Percentiles rank a stretch among this genome's conserved stretches.
phyloP scores from a whole-genome alignment of 441 rosid species.

The Euphorbia schlechtendalii region DNA sequence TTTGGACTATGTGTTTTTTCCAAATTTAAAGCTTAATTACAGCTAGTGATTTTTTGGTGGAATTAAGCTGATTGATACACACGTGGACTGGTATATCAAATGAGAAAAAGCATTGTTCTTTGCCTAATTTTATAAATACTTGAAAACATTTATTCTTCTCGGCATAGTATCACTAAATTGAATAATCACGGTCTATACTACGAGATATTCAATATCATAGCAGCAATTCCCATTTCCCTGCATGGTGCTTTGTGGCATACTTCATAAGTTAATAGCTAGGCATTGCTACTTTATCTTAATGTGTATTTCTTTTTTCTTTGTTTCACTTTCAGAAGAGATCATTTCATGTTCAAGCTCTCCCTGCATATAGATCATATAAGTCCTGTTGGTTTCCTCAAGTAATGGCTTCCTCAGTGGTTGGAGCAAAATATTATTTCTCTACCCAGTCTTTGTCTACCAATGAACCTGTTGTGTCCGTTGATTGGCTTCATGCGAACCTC shows the following conservation, averaged over 20 bases:
- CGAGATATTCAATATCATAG: not conserved
- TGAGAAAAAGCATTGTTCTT: not conserved
- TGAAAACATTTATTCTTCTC: not conserved
- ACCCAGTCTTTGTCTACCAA: slow-evolving; percentile 40
- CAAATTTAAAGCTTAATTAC: not conserved
- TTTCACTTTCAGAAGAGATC: slow-evolving; percentile 38
- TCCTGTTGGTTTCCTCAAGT: slow-evolving; percentile 25
- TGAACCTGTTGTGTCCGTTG: slow-evolving; percentile 80
- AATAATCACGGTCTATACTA: too few relatives aligned
- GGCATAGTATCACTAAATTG: too few relatives aligned
- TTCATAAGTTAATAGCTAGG: too few relatives aligned
- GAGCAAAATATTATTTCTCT: slow-evolving; percentile 32
- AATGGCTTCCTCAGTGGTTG: slow-evolving; percentile 49
- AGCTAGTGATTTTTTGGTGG: not conserved
- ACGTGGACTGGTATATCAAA: not conserved
- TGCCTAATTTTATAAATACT: too few relatives aligned
- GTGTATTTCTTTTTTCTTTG: slow-evolving; percentile 7
- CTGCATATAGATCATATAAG: slow-evolving; percentile 22
- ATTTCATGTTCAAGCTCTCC: slow-evolving; percentile 23
- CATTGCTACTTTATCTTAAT: not conserved
- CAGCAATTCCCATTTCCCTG: not conserved
- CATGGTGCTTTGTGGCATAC: not conserved
- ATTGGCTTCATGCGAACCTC: slow-evolving; percentile 87
- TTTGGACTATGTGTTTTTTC: not conserved
- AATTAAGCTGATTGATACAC: too few relatives aligned